A percentile compares a stretch with the other conserved stretches of the same genome.
phyloP scores from a whole-genome alignment of 1,139 yeast species.

The Saccharomyces uvarum region DNA sequence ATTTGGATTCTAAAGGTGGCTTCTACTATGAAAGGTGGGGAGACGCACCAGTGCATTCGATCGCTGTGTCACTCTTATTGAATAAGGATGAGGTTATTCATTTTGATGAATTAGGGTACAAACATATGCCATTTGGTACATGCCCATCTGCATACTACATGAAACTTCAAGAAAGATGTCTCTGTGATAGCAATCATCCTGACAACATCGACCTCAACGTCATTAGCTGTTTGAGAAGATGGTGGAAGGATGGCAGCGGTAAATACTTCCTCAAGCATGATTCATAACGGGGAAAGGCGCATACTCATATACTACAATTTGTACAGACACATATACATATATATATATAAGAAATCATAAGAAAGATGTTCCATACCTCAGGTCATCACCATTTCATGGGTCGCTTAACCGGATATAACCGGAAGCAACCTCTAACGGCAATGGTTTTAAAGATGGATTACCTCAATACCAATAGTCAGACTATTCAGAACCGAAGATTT shows the following conservation, averaged over 20 bases:
- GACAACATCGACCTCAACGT: slow-evolving; percentile 50
- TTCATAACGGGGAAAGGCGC: neutral
- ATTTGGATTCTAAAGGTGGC: slow-evolving; percentile 67
- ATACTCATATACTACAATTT: neutral
- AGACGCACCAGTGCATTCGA: slow-evolving; percentile 92
- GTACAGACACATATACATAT: neutral
- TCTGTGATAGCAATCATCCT: slow-evolving; percentile 47
- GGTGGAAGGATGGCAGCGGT: slow-evolving; percentile 73
- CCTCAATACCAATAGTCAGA: slow-evolving; percentile 1
- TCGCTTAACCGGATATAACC: slow-evolving; percentile 36
- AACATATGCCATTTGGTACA: slow-evolving; percentile 71
- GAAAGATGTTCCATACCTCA: slow-evolving; percentile 64
- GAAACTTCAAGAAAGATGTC: slow-evolving; percentile 55
- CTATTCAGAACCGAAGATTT: slow-evolving; percentile 5
- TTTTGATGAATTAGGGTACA: slow-evolving; percentile 86
- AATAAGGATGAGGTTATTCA: slow-evolving; percentile 69
- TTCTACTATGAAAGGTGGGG: slow-evolving; percentile 95
- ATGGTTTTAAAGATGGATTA: slow-evolving; percentile 72
- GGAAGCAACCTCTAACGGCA: slow-evolving; percentile 83
- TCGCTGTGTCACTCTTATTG: slow-evolving; percentile 61
- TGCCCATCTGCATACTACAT: slow-evolving; percentile 61
- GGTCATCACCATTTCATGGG: slow-evolving; percentile 93
- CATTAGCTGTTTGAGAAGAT: slow-evolving; percentile 69
- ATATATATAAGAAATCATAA: neutral
- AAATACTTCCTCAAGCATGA: slow-evolving; percentile 31